Evolutionary conservation across 176 grass and related monocot species (phyloP), one percentile per base, ranked within the genome.

Genomic region (maize (Zea mays)): DNA sequence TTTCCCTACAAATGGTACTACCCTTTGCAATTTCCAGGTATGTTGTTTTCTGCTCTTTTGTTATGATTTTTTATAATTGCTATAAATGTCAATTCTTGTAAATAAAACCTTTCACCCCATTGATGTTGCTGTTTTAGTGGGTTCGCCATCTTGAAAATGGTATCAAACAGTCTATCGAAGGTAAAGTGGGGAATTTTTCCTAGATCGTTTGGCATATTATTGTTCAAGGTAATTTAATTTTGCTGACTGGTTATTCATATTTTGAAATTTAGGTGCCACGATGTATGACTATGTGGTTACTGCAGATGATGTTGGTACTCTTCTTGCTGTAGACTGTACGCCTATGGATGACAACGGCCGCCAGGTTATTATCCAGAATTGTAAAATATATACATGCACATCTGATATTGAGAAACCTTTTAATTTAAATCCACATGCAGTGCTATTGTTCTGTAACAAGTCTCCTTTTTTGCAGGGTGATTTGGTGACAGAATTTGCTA

Each of bases 1-100:
- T 67, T 92, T 79, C 72, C 87, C 92, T 63, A 87, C 71, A 71
- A 95, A 99, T 81, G 96, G 96, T 65, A 99, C 96, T 58, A 99
- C 92, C 55, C 92, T 95, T 77, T 99, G 90, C 63, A 89, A 90
- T 89, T 99, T 99, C 82, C 96, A 99, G 91, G 96, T 99, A 85
- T 65, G 41, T 65, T 42, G 60, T 72, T 62, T 73, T 69, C 41
- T 69, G 41, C 40, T 45, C 46, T 14, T 43, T 43, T 37, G 58
- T 85, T 61, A 17, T 15, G 57, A 62, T 76, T 85, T 45, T 79
- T 71, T 64, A 84, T 76, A 60, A 42, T 75, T 35, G 10, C 38
- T 67, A 10, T 66, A 35, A 47, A 77, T 79, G 69, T 58, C 20
- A 71, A 74, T 56, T 68, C 69, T 36, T 65, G 27, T 33, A 65